Base-by-base conservation (phyloP, 257 asterid genomes). In the Echium plantagineum region DNA sequence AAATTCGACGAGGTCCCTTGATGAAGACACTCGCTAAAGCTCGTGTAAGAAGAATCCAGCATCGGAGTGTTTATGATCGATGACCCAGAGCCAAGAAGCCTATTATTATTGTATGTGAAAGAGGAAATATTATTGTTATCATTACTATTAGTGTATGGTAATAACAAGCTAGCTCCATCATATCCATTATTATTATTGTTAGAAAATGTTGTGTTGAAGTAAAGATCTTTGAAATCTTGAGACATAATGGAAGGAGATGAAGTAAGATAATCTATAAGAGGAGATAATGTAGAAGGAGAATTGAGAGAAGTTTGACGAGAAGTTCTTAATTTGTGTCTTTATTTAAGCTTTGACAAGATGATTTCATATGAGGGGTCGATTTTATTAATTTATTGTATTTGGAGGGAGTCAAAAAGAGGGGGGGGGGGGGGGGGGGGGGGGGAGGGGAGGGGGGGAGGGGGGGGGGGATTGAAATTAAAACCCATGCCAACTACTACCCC, bases 321-420 rank as follows among this genome's bases (percentile, higher is more conserved):
- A 66, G 53, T 66, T 55, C 69, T 76, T 59, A 60, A 49, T 56
- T 22, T 66, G 46, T 71, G 77, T 77, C 76, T 78, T 73, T 80
- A 72, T 80, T 84, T 73, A 79, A 72, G 82, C 76, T 80, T 83
- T 85, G 95, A 86, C 85, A 75, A 75, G 65, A 71, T 64, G 79
- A 77, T 78, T 65, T 75, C 61, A 66, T 15, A 64, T 66, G 77
- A 38, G 84, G 77, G 70, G 60, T 65, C 35, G 53, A 48, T 51
- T 24, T 66, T 70, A 28, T 28, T 28, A 28, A 3, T 28, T 28
- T 28, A 28, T 28, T 28, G 5, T 42, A 28, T 28, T 35, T 13
- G 49, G 49, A 51, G 57, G 7, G 63, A 22, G 63, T 35, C 58
- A n/a, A n/a, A n/a, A n/a, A n/a, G n/a, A n/a, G n/a, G n/a, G n/a